These are phyloP conservation scores for Hibiscus mutabilis DNA, from an alignment of 345 rosid species.

Conservation along the genomic window DNA sequence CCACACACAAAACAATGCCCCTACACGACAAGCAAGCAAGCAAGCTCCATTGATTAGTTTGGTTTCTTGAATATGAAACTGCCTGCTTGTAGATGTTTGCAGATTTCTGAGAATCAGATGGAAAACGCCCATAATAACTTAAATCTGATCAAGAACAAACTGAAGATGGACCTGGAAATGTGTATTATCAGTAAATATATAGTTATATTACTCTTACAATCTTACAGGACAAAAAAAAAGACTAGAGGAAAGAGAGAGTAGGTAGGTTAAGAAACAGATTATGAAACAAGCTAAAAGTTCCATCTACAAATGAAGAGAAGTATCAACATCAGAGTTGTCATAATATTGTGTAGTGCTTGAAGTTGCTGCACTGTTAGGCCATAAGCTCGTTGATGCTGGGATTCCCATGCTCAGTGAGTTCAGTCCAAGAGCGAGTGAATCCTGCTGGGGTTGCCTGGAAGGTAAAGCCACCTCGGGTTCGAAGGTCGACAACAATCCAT, in stretches of 20 bases:
- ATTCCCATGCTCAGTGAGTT: constrained; percentile 18
- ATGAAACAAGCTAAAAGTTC: not conserved
- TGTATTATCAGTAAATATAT: not conserved
- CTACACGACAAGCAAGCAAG: constrained; percentile 1
- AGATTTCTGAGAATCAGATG: too few species aligned
- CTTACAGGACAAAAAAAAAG: not conserved
- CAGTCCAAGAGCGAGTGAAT: constrained; percentile 44
- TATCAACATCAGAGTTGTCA: constrained; percentile 59
- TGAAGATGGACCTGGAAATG: not conserved
- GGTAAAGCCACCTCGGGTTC: constrained; percentile 23
- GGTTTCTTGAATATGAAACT: not conserved
- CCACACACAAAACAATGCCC: not conserved
- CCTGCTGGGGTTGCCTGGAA: constrained; percentile 18
- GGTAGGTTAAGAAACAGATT: not conserved
- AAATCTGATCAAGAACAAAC: not conserved
- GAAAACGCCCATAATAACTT: not conserved
- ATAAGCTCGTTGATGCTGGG: constrained; percentile 20
- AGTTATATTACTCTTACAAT: not conserved
- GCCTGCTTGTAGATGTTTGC: not conserved
- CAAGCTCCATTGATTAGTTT: not conserved
- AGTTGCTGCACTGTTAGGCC: constrained; percentile 22
- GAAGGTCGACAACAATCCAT: not conserved
- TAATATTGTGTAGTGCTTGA: constrained; percentile 25
- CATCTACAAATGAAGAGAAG: constrained; percentile 65
- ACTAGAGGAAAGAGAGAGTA: not conserved